Conservation (phyloP, 1,139 yeast genomes). For the Yamadazyma atlantica region DNA sequence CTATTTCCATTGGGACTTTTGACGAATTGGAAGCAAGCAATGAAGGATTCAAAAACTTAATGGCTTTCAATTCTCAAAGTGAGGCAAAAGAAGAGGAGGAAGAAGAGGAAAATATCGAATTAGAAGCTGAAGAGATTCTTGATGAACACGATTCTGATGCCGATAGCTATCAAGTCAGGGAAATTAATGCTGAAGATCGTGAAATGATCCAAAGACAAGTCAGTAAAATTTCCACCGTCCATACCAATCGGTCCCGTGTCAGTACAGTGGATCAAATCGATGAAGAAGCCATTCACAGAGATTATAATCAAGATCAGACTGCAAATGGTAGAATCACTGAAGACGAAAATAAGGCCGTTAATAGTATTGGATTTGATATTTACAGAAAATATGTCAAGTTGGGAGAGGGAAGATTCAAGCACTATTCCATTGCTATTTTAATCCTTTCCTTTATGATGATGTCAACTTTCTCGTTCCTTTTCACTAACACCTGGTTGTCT, state of each 20-base stretch:
- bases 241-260: background rate
- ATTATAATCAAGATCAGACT: slow-evolving; percentile 14
- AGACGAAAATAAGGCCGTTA: slow-evolving; percentile 40
- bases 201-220: slow-evolving; percentile 14
- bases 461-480: slow-evolving; percentile 59
- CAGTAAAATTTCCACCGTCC: slow-evolving; percentile 11
- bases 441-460: slow-evolving; percentile 27
- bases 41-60: slow-evolving; percentile 17
- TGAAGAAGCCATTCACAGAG: slow-evolving; percentile 17
- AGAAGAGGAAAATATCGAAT: slow-evolving; percentile 10
- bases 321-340: slow-evolving; percentile 32
- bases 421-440: slow-evolving; percentile 15
- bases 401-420: slow-evolving; percentile 52
- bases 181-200: slow-evolving; percentile 18
- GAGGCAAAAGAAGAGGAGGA: slow-evolving; percentile 19
- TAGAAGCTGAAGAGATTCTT: slow-evolving; percentile 19
- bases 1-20: slow-evolving; percentile 35
- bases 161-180: slow-evolving; percentile 21
- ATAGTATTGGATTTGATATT: slow-evolving; percentile 26
- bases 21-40: slow-evolving; percentile 35
- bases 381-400: slow-evolving; percentile 48
- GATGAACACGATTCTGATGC: slow-evolving; percentile 7
- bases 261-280: slow-evolving; percentile 17
- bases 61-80: slow-evolving; percentile 20
- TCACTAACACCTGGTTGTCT: slow-evolving; percentile 81